Evolutionary conservation across 2,329 filamentous ascomycete species (phyloP).

Genomic region (Fusarium acutatum): DNA sequence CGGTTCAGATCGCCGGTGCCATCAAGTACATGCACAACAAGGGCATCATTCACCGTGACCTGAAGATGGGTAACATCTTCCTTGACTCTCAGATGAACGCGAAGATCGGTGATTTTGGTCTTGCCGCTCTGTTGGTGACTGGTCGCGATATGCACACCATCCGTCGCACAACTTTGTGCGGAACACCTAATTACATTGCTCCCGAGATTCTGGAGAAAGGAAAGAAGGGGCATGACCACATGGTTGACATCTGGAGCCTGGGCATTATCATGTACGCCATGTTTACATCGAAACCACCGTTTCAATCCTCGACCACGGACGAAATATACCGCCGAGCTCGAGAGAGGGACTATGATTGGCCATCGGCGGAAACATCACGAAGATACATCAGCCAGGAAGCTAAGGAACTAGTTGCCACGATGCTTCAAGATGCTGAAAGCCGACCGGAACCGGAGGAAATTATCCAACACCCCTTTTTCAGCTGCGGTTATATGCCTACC

Average conservation of each 20-base stretch:
- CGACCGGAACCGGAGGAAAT: conserved; percentile 81
- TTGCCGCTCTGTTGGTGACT: conserved; percentile 90
- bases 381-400: conserved; percentile 79
- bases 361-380: conserved; percentile 68
- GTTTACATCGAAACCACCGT: conserved; percentile 94
- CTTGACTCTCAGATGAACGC: conserved; percentile 95
- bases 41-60: conserved; percentile 93
- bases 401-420: conserved; percentile 78
- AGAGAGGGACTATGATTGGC: conserved; percentile 83
- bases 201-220: conserved; percentile 95
- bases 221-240: conserved; percentile 94
- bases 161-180: conserved; percentile 91
- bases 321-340: conserved; percentile 80
- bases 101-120: conserved; percentile 96
- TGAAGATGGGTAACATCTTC: conserved; percentile 99
- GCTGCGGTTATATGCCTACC: conserved; percentile 75
- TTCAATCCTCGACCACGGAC: conserved; percentile 89
- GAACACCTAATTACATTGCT: conserved; percentile 97
- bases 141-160: conserved; percentile 87
- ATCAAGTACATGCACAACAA: conserved; percentile 98
- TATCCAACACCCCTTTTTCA: conserved; percentile 83
- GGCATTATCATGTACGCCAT: conserved; percentile 99
- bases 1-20: conserved; percentile 93
- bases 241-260: conserved; percentile 98
- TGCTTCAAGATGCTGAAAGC: conserved; percentile 78